Evolutionary conservation across 257 asterid species (phyloP).

Genomic region (Solanum pinnatisectum): DNA sequence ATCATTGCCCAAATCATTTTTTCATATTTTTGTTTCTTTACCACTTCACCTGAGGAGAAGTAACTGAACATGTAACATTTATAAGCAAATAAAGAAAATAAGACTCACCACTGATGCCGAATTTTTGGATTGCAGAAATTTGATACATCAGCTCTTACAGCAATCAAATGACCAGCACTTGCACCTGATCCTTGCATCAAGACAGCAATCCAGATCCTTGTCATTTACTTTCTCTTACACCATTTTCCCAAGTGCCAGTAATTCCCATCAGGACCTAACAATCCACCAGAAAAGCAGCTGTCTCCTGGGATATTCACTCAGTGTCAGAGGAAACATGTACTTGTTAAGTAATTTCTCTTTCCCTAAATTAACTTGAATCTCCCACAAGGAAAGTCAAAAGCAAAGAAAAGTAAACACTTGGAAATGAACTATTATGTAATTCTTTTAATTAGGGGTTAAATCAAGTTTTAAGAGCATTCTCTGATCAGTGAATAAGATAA

Average conservation of each 20-base stretch:
- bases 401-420: neutral
- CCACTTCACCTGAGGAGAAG: neutral
- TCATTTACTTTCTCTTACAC: slow-evolving; percentile 63
- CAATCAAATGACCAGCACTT: slow-evolving; percentile 46
- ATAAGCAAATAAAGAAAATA: neutral
- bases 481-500: neutral
- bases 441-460: neutral
- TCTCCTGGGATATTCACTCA: slow-evolving; percentile 20
- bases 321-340: neutral
- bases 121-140: slow-evolving; percentile 52
- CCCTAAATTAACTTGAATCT: neutral
- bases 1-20: neutral
- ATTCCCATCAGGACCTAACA: slow-evolving; percentile 77
- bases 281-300: slow-evolving; percentile 60
- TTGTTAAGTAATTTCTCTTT: neutral
- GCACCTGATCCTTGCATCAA: slow-evolving; percentile 22
- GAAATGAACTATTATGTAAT: neutral
- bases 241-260: slow-evolving; percentile 88
- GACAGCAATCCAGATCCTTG: slow-evolving; percentile 16
- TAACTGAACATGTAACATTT: neutral
- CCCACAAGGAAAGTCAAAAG: neutral
- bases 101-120: slow-evolving; percentile 47
- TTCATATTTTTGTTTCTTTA: neutral
- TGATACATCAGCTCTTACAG: slow-evolving; percentile 81
- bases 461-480: neutral